Evolutionary conservation across 441 rosid genomes (phyloP).

Genomic region (Adansonia madagascariensis): DNA sequence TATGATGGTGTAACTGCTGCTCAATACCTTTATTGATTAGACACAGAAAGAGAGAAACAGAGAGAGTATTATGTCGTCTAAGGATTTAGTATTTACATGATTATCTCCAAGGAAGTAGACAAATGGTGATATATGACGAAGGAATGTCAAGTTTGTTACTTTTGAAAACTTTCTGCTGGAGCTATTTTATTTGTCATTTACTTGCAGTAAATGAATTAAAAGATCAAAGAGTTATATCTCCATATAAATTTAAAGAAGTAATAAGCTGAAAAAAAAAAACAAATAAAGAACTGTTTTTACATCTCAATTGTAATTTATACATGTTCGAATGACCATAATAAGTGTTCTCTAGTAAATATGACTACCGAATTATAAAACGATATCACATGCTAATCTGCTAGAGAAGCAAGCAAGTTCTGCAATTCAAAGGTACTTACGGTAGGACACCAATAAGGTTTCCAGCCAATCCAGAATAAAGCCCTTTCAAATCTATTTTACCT

Average conservation of each 20-base stretch:
- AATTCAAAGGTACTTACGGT: conserved; percentile 55
- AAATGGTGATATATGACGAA: background rate
- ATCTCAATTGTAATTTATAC: background rate
- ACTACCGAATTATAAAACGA: background rate
- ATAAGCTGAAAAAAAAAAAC: background rate
- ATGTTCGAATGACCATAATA: background rate
- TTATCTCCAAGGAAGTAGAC: background rate
- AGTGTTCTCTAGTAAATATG: background rate
- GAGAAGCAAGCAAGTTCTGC: conserved; percentile 1
- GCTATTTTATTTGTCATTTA: background rate
- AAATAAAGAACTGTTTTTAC: background rate
- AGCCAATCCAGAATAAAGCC: conserved; percentile 78
- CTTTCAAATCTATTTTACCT: conserved; percentile 60
- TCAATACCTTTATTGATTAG: background rate
- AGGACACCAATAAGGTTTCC: conserved; percentile 78
- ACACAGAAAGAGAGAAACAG: background rate
- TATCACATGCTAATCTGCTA: conserved; percentile 10
- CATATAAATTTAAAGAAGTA: background rate
- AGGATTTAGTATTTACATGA: background rate
- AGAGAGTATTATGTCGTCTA: background rate
- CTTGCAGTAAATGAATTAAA: background rate
- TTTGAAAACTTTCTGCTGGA: background rate
- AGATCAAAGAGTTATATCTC: background rate
- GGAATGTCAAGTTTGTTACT: background rate
- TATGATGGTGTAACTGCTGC: background rate